Percentiles rank a stretch among this genome's conserved stretches.
phyloP scores from a whole-genome alignment of 2,329 filamentous ascomycete species.

The Paecilomyces variotii region DNA sequence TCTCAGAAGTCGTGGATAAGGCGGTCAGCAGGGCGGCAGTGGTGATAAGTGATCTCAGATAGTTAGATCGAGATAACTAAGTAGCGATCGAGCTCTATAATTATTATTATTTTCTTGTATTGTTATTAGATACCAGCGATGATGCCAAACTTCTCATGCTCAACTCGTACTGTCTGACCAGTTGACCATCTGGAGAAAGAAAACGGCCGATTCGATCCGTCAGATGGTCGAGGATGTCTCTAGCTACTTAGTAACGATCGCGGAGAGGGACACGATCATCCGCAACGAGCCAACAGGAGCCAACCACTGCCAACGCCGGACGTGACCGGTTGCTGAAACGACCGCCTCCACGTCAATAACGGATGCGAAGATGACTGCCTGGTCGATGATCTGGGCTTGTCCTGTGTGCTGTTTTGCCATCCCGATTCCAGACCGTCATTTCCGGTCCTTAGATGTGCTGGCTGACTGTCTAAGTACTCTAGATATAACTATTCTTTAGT shows the following conservation, averaged over 20 bases:
- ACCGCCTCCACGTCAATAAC: neutral
- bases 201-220: neutral
- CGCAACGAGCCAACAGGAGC: neutral
- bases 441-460: too few species aligned
- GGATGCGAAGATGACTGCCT: neutral
- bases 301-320: neutral
- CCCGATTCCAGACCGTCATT: neutral
- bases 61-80: neutral
- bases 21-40: slow-evolving; percentile 3
- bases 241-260: too few species aligned
- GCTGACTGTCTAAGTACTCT: too few species aligned
- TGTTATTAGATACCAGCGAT: too few species aligned
- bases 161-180: too few species aligned
- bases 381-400: neutral
- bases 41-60: neutral
- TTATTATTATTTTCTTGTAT: too few species aligned
- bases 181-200: neutral
- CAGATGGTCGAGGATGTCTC: neutral
- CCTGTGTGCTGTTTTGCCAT: neutral
- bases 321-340: neutral
- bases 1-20: neutral
- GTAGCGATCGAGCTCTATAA: neutral
- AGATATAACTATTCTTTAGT: too few species aligned
- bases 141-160: too few species aligned
- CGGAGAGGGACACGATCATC: neutral